Percentiles rank a stretch among this genome's conserved stretches.
These are phyloP conservation scores for Casuarina equisetifolia DNA, from an alignment of 306 rosid genomes.

Conservation along the genomic window DNA sequence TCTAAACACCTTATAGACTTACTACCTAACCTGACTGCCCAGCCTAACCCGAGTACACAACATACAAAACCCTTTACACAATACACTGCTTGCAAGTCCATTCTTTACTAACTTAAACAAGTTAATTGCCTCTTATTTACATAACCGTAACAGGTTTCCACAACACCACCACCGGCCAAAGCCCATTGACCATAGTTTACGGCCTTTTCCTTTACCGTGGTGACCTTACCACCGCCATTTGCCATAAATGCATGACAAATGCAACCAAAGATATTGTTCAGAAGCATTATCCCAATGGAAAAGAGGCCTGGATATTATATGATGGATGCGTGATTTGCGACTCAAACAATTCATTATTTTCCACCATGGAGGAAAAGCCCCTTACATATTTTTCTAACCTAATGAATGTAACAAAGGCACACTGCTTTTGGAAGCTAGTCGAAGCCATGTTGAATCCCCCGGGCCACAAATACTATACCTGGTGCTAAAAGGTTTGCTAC, in stretches of 20 bases:
- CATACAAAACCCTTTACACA: too few species aligned
- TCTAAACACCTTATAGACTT: too few species aligned
- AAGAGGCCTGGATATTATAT: constrained; percentile 29
- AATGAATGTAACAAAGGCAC: not conserved
- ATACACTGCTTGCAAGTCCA: too few species aligned
- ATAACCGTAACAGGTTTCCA: too few species aligned
- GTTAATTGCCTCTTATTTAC: too few species aligned
- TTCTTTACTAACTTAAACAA: too few species aligned
- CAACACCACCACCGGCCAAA: constrained; percentile 12
- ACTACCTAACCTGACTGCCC: too few species aligned
- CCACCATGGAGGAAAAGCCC: accelerated
- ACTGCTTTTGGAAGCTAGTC: constrained; percentile 1
- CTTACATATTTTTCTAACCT: accelerated
- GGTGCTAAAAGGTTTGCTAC: constrained; percentile 14
- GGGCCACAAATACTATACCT: constrained; percentile 2
- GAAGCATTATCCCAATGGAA: constrained; percentile 9
- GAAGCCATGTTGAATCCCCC: not conserved
- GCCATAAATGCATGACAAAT: constrained; percentile 31
- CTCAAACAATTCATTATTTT: constrained; percentile 27
- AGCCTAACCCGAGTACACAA: too few species aligned
- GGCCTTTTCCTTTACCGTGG: constrained; percentile 21
- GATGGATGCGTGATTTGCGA: constrained; percentile 38
- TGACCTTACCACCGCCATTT: not conserved
- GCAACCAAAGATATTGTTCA: constrained; percentile 15
- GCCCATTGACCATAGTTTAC: not conserved